phyloP scores from a whole-genome alignment of 2,329 filamentous ascomycete species.

The Penicillium rolfsii region DNA sequence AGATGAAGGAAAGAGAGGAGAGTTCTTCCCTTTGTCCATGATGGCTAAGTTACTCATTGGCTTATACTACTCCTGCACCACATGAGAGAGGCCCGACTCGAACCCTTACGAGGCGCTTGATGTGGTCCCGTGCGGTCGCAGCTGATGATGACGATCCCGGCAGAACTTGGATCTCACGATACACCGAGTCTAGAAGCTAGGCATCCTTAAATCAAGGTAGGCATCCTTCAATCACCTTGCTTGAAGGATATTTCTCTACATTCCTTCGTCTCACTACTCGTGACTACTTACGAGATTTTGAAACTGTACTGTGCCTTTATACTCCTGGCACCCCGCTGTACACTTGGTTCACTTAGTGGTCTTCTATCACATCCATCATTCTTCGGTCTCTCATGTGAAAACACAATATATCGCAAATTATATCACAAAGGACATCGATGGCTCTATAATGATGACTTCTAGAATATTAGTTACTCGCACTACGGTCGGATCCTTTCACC shows the following conservation, averaged over 20 bases:
- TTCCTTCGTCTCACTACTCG: too few species aligned
- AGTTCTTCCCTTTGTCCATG: neutral
- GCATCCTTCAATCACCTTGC: too few species aligned
- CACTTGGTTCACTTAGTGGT: neutral
- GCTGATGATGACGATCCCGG: constrained; percentile 5
- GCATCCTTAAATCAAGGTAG: too few species aligned
- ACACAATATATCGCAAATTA: neutral
- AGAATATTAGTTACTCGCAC: neutral
- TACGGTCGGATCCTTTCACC: constrained; percentile 62
- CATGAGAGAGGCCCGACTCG: neutral
- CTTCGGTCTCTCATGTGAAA: neutral
- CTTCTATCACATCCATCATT: neutral
- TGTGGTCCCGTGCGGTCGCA: constrained; percentile 8
- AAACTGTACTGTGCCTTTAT: too few species aligned
- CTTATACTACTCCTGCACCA: neutral
- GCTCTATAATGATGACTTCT: neutral
- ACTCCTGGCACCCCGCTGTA: too few species aligned
- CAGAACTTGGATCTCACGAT: neutral
- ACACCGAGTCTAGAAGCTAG: too few species aligned
- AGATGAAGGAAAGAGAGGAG: neutral
- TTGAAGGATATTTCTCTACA: too few species aligned
- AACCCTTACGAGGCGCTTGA: neutral
- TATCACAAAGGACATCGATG: neutral
- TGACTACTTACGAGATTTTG: too few species aligned
- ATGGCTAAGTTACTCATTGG: neutral